These are phyloP conservation scores for Neurospora sp. DNA, from an alignment of 495 filamentous ascomycete genomes.

Conservation along the genomic window DNA sequence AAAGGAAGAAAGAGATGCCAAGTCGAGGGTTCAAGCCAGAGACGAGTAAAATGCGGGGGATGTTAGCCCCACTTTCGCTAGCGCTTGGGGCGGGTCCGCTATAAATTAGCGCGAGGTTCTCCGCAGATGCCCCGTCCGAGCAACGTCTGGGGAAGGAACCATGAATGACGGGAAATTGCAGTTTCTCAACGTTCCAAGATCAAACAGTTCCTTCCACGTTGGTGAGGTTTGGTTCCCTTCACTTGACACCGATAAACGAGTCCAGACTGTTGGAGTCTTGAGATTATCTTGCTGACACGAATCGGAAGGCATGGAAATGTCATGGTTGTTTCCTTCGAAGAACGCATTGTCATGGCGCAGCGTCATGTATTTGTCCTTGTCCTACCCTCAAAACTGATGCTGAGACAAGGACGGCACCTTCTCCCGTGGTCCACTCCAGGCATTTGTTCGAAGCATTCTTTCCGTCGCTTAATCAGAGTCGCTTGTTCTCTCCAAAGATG, in stretches of 20 bases:
- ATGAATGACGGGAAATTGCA: background rate
- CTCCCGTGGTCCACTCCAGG: background rate
- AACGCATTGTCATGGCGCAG: background rate
- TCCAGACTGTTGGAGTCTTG: background rate
- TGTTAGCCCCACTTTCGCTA: too few species aligned
- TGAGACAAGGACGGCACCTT: background rate
- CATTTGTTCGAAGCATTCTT: background rate
- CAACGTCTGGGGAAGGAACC: background rate
- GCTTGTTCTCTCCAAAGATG: background rate
- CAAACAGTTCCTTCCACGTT: background rate
- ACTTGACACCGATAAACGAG: background rate
- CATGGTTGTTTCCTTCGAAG: background rate
- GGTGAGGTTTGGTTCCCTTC: background rate
- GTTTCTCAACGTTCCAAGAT: background rate
- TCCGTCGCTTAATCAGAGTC: background rate
- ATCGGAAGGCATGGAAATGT: background rate
- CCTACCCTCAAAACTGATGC: background rate
- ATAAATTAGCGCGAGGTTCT: too few species aligned
- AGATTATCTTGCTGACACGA: background rate
- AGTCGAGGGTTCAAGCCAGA: too few species aligned
- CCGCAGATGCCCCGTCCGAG: background rate
- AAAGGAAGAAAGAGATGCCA: too few species aligned
- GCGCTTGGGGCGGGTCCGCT: too few species aligned
- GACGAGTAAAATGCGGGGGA: too few species aligned
- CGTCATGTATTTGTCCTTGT: background rate